Evolutionary conservation across 2,329 filamentous ascomycete genomes (phyloP), one percentile per base, ranked within the genome.

Genomic region (Juglanconis sp.): DNA sequence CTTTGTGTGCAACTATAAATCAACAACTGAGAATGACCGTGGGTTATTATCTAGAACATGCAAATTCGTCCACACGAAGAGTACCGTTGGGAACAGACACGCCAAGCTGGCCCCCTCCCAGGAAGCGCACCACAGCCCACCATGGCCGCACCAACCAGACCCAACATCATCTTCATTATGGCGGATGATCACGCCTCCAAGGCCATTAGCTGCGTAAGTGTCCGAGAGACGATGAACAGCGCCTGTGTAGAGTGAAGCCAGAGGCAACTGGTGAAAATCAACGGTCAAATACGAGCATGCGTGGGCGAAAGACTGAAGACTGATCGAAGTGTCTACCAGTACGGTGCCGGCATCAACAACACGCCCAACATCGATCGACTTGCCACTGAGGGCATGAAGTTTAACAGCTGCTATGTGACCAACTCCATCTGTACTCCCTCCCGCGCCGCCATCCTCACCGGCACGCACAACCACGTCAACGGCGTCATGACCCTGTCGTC

Each of bases 381-480:
- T 4, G 80, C 79, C 0, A 70, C 66, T 0, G 79, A 82, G 60
- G 80, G 80, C 15, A 79, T 82, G 76, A 68, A 68, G 9, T 81
- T 82, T 66, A 77, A 81, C 63, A 79, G 82, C 63, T 83, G 79
- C 67, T 83, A 83, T 62, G 80, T 82, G 8, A 82, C 79, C 30
- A 83, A 82, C 66, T 76, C 72, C 24, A 82, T 83, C 55, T 83
- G 80, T 65, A 83, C 80, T 1, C 80, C 81, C 0, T 81, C 77
- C 1, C 73, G 80, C 7, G 81, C 79, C 0, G 73, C 79, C 3
- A 81, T 83, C 53, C 65, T 83, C 6, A 78, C 74, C 0, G 79
- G 79, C 7, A 81, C 76, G 0, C 76, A 83, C 63, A 83, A 81
- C 66, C 80, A 83, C 60, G 79, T 82, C 63, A 83, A 82, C 57